Conservation (phyloP, 2,329 filamentous ascomycete genomes). For the Sarocladium kiliense region DNA sequence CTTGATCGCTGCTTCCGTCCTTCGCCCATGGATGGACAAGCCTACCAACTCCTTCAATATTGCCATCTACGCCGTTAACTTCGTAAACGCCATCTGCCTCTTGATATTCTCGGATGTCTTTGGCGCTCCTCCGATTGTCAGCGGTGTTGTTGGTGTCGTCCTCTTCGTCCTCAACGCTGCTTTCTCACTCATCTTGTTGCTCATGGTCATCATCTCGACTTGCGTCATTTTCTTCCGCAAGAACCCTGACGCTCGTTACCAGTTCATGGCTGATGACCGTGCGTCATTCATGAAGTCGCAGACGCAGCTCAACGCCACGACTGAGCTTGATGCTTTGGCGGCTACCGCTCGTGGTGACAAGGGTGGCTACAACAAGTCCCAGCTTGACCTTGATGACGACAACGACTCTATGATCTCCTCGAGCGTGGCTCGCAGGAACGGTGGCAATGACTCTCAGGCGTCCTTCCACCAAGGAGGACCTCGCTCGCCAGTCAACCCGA, state of each 20-base stretch:
- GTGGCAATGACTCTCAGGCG: slow-evolving; percentile 21
- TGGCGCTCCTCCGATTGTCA: slow-evolving; percentile 74
- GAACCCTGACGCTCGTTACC: slow-evolving; percentile 91
- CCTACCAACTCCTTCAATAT: slow-evolving; percentile 97
- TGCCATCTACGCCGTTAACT: slow-evolving; percentile 82
- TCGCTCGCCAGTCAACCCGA: slow-evolving; percentile 35
- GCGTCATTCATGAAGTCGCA: slow-evolving; percentile 98
- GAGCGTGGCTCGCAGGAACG: slow-evolving; percentile 28
- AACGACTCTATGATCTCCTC: slow-evolving; percentile 34
- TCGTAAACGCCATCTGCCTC: slow-evolving; percentile 83
- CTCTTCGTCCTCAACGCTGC: slow-evolving; percentile 85
- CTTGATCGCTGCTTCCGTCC: slow-evolving; percentile 70
- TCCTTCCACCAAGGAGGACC: slow-evolving; percentile 28
- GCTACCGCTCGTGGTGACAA: slow-evolving; percentile 86
- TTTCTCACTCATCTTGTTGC: slow-evolving; percentile 74
- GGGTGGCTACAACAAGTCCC: slow-evolving; percentile 34
- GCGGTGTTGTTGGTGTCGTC: slow-evolving; percentile 81
- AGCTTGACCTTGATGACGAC: slow-evolving; percentile 35
- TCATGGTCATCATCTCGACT: slow-evolving; percentile 66
- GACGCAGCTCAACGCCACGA: slow-evolving; percentile 68
- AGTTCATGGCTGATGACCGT: slow-evolving; percentile 93
- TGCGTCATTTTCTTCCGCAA: slow-evolving; percentile 74
- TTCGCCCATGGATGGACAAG: slow-evolving; percentile 98
- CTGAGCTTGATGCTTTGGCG: slow-evolving; percentile 84
- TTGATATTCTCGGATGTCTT: slow-evolving; percentile 86